Base-by-base conservation (phyloP, 306 rosid genomes). In the Vigna unguiculata region DNA sequence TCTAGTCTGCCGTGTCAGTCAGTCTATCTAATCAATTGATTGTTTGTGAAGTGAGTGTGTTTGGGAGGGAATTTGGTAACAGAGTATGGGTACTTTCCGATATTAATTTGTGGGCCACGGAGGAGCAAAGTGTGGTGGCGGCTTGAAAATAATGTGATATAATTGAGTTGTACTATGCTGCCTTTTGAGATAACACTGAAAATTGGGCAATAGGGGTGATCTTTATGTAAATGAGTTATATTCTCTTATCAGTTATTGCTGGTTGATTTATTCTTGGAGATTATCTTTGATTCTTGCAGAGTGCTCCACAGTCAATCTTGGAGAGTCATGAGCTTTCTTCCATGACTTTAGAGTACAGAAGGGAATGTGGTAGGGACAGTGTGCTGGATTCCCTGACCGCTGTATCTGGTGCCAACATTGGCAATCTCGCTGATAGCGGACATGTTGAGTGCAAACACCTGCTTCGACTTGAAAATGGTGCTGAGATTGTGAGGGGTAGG, bases 291-390 rank as follows among this genome's bases (percentile, higher is more conserved):
- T 68, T 83, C 57, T 60, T 85, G 79, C 94, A 96, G 99, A 93
- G 98, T 91, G 96, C 99, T 75, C 99, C 99, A 0, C 91, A 78
- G 76, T 58, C 91, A 67, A 91, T 96, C 82, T 59, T 92, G 88
- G 99, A 96, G 93, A 96, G 98, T 80, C 97, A 90, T 20, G 98
- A 91, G 86, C 96, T 96, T 17, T 72, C 83, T 22, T 19, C 94
- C 47, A 48, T 96, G 91, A 89, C 97, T 67, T 70, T 96, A 84
- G 98, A 96, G 86, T 96, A 96, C 74, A 84, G 99, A 87, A 91
- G 98, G 89, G 99, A 96, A 86, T 96, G 99, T 61, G 97, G 96
- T 69, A 89, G 85, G 96, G 98, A 93, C 91, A 91, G 99, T 51
- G 90, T 92, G 81, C 93, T 96, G 83, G 88, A 86, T 78, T 96